These are phyloP conservation scores for Cryphonectria radicalis DNA, from an alignment of 2,329 filamentous ascomycete genomes.

Conservation along the genomic window DNA sequence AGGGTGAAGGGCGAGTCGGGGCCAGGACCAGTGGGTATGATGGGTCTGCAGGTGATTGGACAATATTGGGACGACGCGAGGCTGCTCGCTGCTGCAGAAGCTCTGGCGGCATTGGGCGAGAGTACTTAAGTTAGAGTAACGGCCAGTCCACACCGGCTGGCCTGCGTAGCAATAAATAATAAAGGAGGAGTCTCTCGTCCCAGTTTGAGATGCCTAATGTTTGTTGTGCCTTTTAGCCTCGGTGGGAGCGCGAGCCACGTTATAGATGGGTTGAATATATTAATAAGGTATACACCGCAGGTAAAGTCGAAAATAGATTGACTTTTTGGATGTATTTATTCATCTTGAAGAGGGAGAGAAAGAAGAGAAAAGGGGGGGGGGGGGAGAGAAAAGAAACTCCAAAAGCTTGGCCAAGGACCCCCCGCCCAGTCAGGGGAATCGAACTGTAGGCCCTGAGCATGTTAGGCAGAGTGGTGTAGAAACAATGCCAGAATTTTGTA, in stretches of 20 bases:
- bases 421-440: no score
- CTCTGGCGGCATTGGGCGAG: slow-evolving; percentile 37
- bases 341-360: background rate
- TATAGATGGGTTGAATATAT: background rate
- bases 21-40: slow-evolving; percentile 36
- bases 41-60: slow-evolving; percentile 76
- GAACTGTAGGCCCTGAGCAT: no score
- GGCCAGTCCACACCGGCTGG: no score
- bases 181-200: background rate
- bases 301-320: background rate
- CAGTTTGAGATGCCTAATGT: background rate
- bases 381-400: no score
- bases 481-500: no score
- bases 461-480: no score
- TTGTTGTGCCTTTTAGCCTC: background rate
- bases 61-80: slow-evolving; percentile 77
- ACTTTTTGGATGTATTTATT: background rate
- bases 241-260: background rate
- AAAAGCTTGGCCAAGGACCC: no score
- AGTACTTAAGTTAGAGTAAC: background rate
- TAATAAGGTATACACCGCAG: no score
- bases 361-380: no score
- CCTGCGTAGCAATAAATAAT: background rate
- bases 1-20: slow-evolving; percentile 40
- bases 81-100: slow-evolving; percentile 62